Evolutionary conservation across 805 yeast species (phyloP).

Genomic region (Ogataea minuta): DNA sequence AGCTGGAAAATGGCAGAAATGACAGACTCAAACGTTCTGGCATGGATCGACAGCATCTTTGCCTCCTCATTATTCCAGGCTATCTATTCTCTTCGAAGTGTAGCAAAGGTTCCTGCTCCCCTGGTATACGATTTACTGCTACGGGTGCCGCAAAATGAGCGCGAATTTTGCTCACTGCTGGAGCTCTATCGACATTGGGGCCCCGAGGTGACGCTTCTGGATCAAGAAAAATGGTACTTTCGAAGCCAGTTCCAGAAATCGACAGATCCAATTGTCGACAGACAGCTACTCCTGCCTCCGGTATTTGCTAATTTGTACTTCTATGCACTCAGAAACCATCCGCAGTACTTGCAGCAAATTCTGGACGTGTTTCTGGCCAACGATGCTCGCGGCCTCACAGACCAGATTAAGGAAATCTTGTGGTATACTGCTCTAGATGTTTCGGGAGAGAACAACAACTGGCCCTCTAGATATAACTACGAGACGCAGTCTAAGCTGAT

Average conservation of each 20-base stretch:
- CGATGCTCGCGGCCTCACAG: conserved; percentile 12
- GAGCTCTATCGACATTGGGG: conserved; percentile 25
- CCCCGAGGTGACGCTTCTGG: conserved; percentile 21
- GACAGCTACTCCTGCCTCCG: conserved; percentile 27
- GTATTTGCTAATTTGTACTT: conserved; percentile 28
- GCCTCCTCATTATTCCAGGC: conserved; percentile 21
- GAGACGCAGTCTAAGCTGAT: conserved; percentile 29
- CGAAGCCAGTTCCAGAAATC: conserved; percentile 18
- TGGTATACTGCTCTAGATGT: conserved; percentile 32
- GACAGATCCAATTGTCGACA: conserved; percentile 10
- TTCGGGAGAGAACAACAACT: conserved; percentile 25
- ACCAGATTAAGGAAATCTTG: conserved; percentile 29
- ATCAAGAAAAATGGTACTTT: conserved; percentile 29
- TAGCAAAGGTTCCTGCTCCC: conserved; percentile 23
- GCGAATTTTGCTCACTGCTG: conserved; percentile 26
- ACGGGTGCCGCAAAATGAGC: conserved; percentile 25
- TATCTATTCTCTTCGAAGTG: conserved; percentile 17
- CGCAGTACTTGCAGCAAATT: conserved; percentile 22
- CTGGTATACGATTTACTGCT: conserved; percentile 32
- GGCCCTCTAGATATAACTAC: conserved; percentile 23
- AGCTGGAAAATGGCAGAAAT: conserved; percentile 23
- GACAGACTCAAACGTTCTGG: conserved; percentile 20
- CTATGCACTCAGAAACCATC: conserved; percentile 25
- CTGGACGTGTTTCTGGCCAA: conserved; percentile 20
- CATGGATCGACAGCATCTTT: conserved; percentile 31